phyloP scores from a whole-genome alignment of 2,329 filamentous ascomycete species.

The Diaporthe australafricana region DNA sequence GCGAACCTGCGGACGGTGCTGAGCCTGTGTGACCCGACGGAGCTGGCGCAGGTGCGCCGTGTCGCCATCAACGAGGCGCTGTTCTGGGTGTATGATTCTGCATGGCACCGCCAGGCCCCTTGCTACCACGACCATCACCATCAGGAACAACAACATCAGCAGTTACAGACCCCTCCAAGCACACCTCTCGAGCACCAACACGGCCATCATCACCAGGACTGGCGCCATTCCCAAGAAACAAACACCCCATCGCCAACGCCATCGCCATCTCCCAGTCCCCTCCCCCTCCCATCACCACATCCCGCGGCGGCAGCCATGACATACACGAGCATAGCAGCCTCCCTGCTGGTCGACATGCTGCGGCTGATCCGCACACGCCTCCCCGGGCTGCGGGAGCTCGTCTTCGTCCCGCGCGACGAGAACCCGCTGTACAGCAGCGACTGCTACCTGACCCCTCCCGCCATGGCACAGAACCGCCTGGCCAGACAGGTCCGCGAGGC shows the following conservation, averaged over 20 bases:
- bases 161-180: background rate
- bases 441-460: constrained; percentile 45
- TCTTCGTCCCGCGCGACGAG: constrained; percentile 56
- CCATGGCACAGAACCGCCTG: constrained; percentile 50
- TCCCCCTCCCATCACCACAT: constrained; percentile 44
- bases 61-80: constrained; percentile 60
- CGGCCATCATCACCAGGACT: background rate
- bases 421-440: constrained; percentile 48
- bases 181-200: constrained; percentile 9
- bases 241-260: background rate
- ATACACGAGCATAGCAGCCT: constrained; percentile 50
- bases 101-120: constrained; percentile 13
- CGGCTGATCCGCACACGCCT: constrained; percentile 52
- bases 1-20: constrained; percentile 59
- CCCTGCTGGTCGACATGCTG: constrained; percentile 54
- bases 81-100: constrained; percentile 45
- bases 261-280: constrained; percentile 1
- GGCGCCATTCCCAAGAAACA: background rate
- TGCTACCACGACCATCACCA: background rate
- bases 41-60: constrained; percentile 54
- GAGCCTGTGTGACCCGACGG: constrained; percentile 53
- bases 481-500: constrained; percentile 50
- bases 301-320: background rate
- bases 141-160: background rate
- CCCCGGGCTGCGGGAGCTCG: constrained; percentile 54